Base-by-base conservation (phyloP, 805 yeast species). In the Saccharomyces cerevisiae region DNA sequence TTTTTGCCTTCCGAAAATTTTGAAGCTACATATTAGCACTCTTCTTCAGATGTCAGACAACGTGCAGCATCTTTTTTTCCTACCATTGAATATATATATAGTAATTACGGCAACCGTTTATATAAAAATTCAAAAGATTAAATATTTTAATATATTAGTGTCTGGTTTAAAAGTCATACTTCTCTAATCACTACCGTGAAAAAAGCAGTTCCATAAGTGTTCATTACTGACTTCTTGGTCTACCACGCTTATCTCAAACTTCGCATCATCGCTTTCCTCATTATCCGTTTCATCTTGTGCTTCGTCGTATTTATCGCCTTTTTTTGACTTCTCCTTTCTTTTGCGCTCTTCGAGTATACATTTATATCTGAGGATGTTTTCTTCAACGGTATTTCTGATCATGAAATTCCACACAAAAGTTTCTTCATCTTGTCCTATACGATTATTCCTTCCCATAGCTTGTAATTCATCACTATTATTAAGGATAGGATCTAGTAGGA, bases 381-480 rank as follows among this genome's bases (percentile, higher is more conserved):
- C 96, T 68, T 94, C 99, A 14, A 94, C 96, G 0, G 96, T 83
- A 46, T 85, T 83, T 53, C 79, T 81, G 53, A 91, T 85, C 26
- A 87, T 83, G 72, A 92, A 90, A 80, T 87, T 85, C 97, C 98
- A 94, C 1, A 92, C 96, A 1, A 84, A 85, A 0, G 99, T 94
- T 14, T 80, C 82, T 47, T 77, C 74, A 2, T 76, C 78, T 69
- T 94, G 99, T 0, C 99, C 99, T 65, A 92, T 91, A 58, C 99
- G 74, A 66, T 92, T 96, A 47, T 94, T 83, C 58, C 99, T 79
- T 50, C 95, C 88, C 52, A 91, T 86, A 0, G 98, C 97, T 67
- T 92, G 99, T 14, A 89, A 67, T 61, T 94, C 98, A 49, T 90
- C 75, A 2, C 96, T 85, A 0, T 91, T 82, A 63, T 90, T 90